phyloP scores from a whole-genome alignment of 441 rosid species.

The Metrosideros polymorpha region DNA sequence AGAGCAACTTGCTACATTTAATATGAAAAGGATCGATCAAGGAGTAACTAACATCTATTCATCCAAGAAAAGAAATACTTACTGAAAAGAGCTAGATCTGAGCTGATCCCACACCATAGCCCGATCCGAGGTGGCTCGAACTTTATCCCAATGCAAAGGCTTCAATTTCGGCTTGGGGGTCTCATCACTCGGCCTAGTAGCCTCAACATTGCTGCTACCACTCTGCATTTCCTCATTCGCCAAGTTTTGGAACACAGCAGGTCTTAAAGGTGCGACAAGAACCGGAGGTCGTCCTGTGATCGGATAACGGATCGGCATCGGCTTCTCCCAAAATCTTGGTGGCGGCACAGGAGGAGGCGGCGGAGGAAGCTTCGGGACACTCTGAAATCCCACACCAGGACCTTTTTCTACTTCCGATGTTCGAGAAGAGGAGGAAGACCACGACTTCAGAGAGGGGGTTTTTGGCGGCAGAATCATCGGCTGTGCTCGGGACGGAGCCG shows the following conservation, averaged over 20 bases:
- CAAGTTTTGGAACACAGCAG: conserved; percentile 15
- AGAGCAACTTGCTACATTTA: neutral
- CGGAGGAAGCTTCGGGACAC: conserved; percentile 32
- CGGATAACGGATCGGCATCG: conserved; percentile 5
- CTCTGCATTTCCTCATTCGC: conserved; percentile 11
- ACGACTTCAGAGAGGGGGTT: conserved; percentile 5
- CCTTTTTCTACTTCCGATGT: conserved; percentile 5
- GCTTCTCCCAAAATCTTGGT: conserved; percentile 36
- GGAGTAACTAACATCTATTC: neutral
- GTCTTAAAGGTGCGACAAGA: conserved; percentile 23
- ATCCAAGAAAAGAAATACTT: conserved; percentile 13
- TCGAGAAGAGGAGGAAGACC: conserved; percentile 21
- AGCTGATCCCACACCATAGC: conserved; percentile 94
- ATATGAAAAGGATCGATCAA: neutral
- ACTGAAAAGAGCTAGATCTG: conserved; percentile 84
- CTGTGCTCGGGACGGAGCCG: conserved; percentile 19
- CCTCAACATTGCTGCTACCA: conserved; percentile 11
- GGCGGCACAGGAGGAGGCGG: conserved; percentile 58
- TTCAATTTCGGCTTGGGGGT: conserved; percentile 58
- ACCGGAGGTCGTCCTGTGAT: conserved; percentile 19
- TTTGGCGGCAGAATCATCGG: conserved; percentile 5
- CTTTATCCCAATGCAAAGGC: conserved; percentile 95
- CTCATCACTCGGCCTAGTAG: conserved; percentile 24
- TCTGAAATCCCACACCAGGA: conserved; percentile 2
- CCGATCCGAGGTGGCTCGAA: conserved; percentile 73